These are phyloP conservation scores for Macrophomina pseudophaseolina DNA, from an alignment of 2,329 filamentous ascomycete species.

Conservation along the genomic window DNA sequence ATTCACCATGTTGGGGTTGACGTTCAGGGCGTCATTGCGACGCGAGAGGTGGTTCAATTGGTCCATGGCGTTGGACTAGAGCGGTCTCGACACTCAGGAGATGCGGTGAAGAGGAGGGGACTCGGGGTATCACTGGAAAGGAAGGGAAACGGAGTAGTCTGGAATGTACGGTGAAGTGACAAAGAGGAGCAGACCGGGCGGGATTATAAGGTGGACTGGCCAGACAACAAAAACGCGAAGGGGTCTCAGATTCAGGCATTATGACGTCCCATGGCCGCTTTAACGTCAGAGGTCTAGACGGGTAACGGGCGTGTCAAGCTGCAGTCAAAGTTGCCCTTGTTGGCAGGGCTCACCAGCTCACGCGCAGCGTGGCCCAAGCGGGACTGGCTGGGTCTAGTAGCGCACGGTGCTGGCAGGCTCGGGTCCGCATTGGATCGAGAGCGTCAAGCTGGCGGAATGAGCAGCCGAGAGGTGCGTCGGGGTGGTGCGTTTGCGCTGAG, in stretches of 20 bases:
- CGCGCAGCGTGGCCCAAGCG: no score
- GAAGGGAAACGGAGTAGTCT: not conserved
- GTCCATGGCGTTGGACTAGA: not conserved
- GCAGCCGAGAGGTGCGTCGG: not conserved
- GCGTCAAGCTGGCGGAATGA: not conserved
- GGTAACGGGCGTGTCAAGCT: not conserved
- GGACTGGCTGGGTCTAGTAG: no score
- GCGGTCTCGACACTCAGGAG: not conserved
- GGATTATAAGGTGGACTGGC: not conserved
- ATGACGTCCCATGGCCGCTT: conserved; percentile 17
- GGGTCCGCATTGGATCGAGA: not conserved
- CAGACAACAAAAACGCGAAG: not conserved
- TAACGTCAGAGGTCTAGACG: not conserved
- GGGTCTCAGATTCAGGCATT: not conserved
- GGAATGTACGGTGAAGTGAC: not conserved
- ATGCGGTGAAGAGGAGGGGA: not conserved
- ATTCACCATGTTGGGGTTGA: conserved; percentile 54
- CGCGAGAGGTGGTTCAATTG: conserved; percentile 6
- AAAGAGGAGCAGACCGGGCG: not conserved
- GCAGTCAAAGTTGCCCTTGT: not conserved
- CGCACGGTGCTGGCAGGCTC: no score
- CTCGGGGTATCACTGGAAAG: not conserved
- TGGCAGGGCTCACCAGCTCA: not conserved
- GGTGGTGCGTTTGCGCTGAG: not conserved
- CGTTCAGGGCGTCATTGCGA: conserved; percentile 53